phyloP scores from a whole-genome alignment of 495 filamentous ascomycete species.

The Podospora pseudocomata region DNA sequence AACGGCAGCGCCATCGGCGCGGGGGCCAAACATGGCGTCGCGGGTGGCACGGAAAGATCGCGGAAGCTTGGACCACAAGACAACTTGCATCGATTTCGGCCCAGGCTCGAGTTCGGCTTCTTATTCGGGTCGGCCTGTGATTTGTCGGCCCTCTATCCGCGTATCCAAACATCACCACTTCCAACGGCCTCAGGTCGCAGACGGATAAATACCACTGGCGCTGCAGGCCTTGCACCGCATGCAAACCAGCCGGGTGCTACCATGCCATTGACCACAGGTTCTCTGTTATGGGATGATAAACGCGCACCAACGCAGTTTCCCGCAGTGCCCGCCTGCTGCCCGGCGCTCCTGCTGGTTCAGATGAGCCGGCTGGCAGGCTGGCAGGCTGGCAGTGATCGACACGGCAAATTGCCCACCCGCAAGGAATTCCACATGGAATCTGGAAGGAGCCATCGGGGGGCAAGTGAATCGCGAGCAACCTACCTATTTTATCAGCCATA shows the following conservation, averaged over 20 bases:
- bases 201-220: not conserved
- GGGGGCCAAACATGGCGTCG: too few relatives aligned
- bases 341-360: too few relatives aligned
- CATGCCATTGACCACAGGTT: not conserved
- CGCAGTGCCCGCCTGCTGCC: too few relatives aligned
- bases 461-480: too few relatives aligned
- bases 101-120: not conserved
- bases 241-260: not conserved
- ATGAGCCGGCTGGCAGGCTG: too few relatives aligned
- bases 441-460: too few relatives aligned
- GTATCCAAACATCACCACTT: not conserved
- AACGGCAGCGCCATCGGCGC: not conserved
- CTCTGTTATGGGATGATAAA: not conserved
- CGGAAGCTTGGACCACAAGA: not conserved
- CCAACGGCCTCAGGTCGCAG: not conserved
- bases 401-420: too few relatives aligned
- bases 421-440: too few relatives aligned
- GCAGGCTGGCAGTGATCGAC: too few relatives aligned
- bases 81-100: not conserved
- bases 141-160: not conserved
- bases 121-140: not conserved
- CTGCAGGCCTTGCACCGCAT: not conserved
- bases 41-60: not conserved
- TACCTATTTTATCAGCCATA: too few relatives aligned
- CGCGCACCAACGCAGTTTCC: not conserved